Base-by-base conservation (phyloP, 345 rosid genomes). In the Cardamine resedifolia region DNA sequence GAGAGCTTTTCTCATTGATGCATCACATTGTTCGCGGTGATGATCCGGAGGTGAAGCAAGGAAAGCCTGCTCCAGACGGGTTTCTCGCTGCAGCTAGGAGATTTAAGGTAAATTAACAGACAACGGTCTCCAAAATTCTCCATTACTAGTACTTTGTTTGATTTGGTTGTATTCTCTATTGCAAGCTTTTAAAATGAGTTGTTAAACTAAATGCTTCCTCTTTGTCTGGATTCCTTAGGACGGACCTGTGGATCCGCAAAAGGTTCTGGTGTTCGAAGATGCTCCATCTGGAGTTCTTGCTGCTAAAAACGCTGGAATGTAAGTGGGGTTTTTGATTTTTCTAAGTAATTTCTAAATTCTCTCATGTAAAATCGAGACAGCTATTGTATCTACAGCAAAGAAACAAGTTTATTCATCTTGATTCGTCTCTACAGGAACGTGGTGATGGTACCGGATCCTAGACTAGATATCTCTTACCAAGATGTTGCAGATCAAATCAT, bases 251-350 rank as follows among this genome's bases (percentile, higher is more conserved):
- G 89, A 87, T 68, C 69, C 90, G 23, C 58, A 63, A 18, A 80
- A 83, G 61, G 53, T 78, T 81, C 81, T 95, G 27, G 97, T 90
- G 31, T 95, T 95, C 76, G 99, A 95, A 85, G 99, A 95, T 83
- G 97, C 99, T 12, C 99, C 99, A 55, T 70, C 93, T 5, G 99
- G 99, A 61, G 99, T 87, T 78, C 88, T 76, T 36, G 99, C 99
- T 6, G 99, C 91, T 8, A 95, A 91, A 79, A 91, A 88, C 81
- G 91, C 97, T 28, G 87, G 86, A 77, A 91, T 95, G 99, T 95
- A 81, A 84, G 97, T 82, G 52, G 62, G 4, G 18, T n/a, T n/a
- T n/a, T 23, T 2, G 24, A 2, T 65, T 49, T 59, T 34, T 66
- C 68, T 27, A 63, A 12, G 28, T 52, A 27, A 45, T 44, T 72